Conservation (phyloP, 2,329 filamentous ascomycete genomes). For the Phaeoacremonium minimum region DNA sequence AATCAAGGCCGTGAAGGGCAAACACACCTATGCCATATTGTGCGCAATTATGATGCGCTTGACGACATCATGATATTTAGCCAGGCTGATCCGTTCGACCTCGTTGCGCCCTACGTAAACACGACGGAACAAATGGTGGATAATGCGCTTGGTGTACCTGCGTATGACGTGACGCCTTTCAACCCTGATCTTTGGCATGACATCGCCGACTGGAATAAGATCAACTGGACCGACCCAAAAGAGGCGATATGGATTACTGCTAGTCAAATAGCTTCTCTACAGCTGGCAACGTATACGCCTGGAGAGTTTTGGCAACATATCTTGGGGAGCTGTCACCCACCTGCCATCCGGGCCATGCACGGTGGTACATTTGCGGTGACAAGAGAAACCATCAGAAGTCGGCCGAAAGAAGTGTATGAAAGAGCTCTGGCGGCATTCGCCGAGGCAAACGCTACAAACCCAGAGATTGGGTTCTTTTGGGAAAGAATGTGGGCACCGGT, state of each 20-base stretch:
- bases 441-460: conserved; percentile 9
- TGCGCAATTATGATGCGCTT: conserved; percentile 6
- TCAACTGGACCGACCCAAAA: conserved; percentile 8
- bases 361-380: conserved; percentile 9
- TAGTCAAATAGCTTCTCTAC: conserved; percentile 7
- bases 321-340: conserved; percentile 6
- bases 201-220: conserved; percentile 8
- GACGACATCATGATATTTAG: conserved; percentile 11
- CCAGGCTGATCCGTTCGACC: conserved; percentile 9
- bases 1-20: conserved; percentile 10
- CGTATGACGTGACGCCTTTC: conserved; percentile 11
- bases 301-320: conserved; percentile 8
- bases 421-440: conserved; percentile 8
- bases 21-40: conserved; percentile 8
- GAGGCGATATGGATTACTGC: conserved; percentile 11
- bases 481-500: conserved; percentile 14
- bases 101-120: conserved; percentile 4
- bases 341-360: conserved; percentile 11
- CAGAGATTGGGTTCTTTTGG: conserved; percentile 11
- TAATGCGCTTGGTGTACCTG: conserved; percentile 1
- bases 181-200: conserved; percentile 7
- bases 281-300: conserved; percentile 6
- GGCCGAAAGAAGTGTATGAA: conserved; percentile 6
- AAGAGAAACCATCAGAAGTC: conserved; percentile 7
- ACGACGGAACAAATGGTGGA: conserved; percentile 7